These are phyloP conservation scores for Phytophthora constricta DNA, from an alignment of 352 stramenopile species.

Conservation along the genomic window DNA sequence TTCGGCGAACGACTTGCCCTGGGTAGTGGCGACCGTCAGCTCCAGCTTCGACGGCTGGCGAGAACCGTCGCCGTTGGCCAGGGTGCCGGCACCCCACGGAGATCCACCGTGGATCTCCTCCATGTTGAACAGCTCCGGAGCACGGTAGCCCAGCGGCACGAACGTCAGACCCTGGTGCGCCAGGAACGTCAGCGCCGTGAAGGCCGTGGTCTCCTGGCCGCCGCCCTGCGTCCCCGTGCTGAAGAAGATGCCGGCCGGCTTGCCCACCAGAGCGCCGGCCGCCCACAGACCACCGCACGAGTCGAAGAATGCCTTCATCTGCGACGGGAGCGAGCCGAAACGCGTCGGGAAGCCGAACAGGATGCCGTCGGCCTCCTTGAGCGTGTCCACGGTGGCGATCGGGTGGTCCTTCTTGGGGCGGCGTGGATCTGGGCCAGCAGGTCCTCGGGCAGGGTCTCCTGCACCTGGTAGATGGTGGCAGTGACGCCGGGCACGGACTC, in stretches of 20 bases:
- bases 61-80: neutral
- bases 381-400: constrained; percentile 59
- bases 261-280: constrained; percentile 6
- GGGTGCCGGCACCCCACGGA: neutral
- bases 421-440: constrained; percentile 76
- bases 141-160: constrained; percentile 11
- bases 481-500: constrained; percentile 56
- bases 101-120: constrained; percentile 12
- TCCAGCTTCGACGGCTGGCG: constrained; percentile 5
- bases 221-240: constrained; percentile 3
- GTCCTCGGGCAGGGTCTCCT: constrained; percentile 79
- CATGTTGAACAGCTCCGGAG: constrained; percentile 12
- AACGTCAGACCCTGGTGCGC: constrained; percentile 10
- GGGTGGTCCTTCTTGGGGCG: constrained; percentile 62
- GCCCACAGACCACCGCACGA: constrained; percentile 13
- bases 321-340: constrained; percentile 11
- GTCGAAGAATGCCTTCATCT: constrained; percentile 13
- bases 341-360: constrained; percentile 13
- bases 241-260: constrained; percentile 12
- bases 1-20: constrained; percentile 8
- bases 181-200: constrained; percentile 12
- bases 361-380: constrained; percentile 42
- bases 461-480: constrained; percentile 67
- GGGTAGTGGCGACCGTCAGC: constrained; percentile 4
- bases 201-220: constrained; percentile 4